Percentiles rank a stretch among this genome's conserved stretches.
Evolutionary conservation across 2,329 filamentous ascomycete genomes (phyloP).

Genomic region (Magnaporthiopsis rhizophila): DNA sequence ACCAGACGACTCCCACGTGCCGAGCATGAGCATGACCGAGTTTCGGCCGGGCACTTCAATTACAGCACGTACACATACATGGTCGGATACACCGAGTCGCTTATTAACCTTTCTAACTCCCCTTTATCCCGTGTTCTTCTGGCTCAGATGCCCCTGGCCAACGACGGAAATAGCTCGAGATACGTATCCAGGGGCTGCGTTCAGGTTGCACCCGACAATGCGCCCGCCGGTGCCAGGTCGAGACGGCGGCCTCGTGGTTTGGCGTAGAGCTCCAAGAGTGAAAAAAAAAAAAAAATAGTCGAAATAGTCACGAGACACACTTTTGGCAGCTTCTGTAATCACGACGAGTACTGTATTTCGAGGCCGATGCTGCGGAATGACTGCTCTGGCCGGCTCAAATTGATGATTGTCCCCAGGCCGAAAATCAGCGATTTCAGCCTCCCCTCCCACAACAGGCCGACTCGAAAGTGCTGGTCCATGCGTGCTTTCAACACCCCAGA

Average conservation of each 20-base stretch:
- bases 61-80: too few relatives aligned
- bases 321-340: conserved; percentile 21
- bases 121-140: too few relatives aligned
- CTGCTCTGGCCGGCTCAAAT: conserved; percentile 67
- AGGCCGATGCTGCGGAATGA: conserved; percentile 70
- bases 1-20: not conserved
- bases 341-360: conserved; percentile 78
- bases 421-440: conserved; percentile 87
- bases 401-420: conserved; percentile 79
- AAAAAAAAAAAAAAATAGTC: not conserved
- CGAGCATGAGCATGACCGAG: too few relatives aligned
- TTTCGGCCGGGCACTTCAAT: too few relatives aligned
- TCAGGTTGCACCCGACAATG: too few relatives aligned
- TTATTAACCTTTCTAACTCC: too few relatives aligned
- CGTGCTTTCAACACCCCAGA: conserved; percentile 84
- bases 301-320: not conserved
- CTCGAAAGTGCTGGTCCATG: conserved; percentile 78
- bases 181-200: too few relatives aligned
- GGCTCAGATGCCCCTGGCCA: too few relatives aligned
- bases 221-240: too few relatives aligned
- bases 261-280: not conserved
- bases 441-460: conserved; percentile 88
- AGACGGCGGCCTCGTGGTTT: too few relatives aligned
- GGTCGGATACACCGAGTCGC: too few relatives aligned
- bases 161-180: too few relatives aligned